Percentiles rank a stretch among this genome's conserved stretches.
phyloP scores from a whole-genome alignment of 768 basidiomycete species.

The Boletus coccyginus region DNA sequence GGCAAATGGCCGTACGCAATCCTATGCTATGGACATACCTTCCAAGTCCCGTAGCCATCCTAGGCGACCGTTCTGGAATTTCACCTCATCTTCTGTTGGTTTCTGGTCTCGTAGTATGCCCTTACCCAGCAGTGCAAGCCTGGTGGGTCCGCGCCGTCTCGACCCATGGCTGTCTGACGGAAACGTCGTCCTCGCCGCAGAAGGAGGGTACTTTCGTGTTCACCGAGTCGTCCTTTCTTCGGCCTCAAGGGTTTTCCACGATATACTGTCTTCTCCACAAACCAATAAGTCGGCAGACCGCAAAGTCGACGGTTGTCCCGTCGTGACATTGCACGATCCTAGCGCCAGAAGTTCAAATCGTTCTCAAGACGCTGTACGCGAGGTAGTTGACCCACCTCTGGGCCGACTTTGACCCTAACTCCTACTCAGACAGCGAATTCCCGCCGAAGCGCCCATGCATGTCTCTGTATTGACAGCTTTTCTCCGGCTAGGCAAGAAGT shows the following conservation, averaged over 20 bases:
- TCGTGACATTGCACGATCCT: constrained; percentile 18
- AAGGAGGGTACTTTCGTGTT: constrained; percentile 22
- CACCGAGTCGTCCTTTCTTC: constrained; percentile 23
- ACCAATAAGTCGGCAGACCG: constrained; percentile 7
- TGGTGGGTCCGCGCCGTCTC: constrained; percentile 17
- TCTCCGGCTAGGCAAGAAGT: constrained; percentile 24
- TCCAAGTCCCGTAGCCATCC: constrained; percentile 10
- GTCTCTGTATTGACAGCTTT: constrained; percentile 21
- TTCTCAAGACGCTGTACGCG: constrained; percentile 21
- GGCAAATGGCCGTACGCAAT: constrained; percentile 25
- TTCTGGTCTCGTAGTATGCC: constrained; percentile 24
- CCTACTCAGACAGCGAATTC: constrained; percentile 21
- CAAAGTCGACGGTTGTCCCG: constrained; percentile 24
- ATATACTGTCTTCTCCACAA: constrained; percentile 16
- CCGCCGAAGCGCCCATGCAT: constrained; percentile 15
- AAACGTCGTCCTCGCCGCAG: constrained; percentile 22
- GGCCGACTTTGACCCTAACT: constrained; percentile 3
- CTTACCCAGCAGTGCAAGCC: constrained; percentile 8
- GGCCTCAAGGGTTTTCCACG: constrained; percentile 19
- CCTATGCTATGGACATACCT: constrained; percentile 21
- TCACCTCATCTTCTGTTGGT: constrained; percentile 7
- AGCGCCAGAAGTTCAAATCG: constrained; percentile 23
- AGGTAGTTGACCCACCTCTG: constrained; percentile 9
- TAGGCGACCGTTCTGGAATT: constrained; percentile 12
- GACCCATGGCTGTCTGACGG: constrained; percentile 25